Conservation (phyloP, 208 protist species). For the Leishmania gerbilli region DNA sequence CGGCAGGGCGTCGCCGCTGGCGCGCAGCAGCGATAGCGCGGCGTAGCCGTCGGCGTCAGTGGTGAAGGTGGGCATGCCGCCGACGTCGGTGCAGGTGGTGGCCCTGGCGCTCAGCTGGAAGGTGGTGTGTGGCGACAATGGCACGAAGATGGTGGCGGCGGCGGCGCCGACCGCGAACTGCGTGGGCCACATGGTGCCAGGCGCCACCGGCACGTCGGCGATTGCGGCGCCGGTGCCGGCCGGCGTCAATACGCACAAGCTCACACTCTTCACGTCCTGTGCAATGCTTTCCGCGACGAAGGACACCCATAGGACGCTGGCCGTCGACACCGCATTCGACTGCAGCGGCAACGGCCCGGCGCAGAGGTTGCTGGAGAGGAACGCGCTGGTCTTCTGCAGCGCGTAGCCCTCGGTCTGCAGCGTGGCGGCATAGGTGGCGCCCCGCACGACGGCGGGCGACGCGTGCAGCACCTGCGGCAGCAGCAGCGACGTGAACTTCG, state of each 20-base stretch:
- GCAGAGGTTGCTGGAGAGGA: slow-evolving; percentile 10
- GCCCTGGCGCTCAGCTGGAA: slow-evolving; percentile 30
- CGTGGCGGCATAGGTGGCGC: slow-evolving; percentile 40
- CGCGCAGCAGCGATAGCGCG: slow-evolving; percentile 26
- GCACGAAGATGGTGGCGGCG: slow-evolving; percentile 6
- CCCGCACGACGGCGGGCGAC: slow-evolving; percentile 40
- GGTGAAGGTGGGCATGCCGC: slow-evolving; percentile 6
- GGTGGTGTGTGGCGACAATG: slow-evolving; percentile 10
- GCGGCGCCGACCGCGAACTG: slow-evolving; percentile 41
- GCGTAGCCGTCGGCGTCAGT: slow-evolving; percentile 50
- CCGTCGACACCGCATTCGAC: slow-evolving; percentile 9
- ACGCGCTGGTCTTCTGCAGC: neutral
- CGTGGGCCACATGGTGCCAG: slow-evolving; percentile 41
- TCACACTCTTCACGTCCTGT: slow-evolving; percentile 17
- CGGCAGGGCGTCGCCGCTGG: slow-evolving; percentile 25
- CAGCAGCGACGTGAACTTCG: slow-evolving; percentile 42
- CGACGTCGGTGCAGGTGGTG: neutral
- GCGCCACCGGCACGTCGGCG: slow-evolving; percentile 33
- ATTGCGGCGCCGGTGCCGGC: slow-evolving; percentile 31
- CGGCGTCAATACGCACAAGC: slow-evolving; percentile 39
- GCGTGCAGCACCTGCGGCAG: slow-evolving; percentile 33
- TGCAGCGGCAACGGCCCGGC: slow-evolving; percentile 7
- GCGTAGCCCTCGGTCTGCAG: neutral
- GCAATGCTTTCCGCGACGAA: slow-evolving; percentile 24
- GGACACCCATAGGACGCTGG: slow-evolving; percentile 1